Percentiles rank a stretch among this genome's conserved stretches.
phyloP scores from a whole-genome alignment of 164 flowering plant species.

The Euptelea pleiosperma region DNA sequence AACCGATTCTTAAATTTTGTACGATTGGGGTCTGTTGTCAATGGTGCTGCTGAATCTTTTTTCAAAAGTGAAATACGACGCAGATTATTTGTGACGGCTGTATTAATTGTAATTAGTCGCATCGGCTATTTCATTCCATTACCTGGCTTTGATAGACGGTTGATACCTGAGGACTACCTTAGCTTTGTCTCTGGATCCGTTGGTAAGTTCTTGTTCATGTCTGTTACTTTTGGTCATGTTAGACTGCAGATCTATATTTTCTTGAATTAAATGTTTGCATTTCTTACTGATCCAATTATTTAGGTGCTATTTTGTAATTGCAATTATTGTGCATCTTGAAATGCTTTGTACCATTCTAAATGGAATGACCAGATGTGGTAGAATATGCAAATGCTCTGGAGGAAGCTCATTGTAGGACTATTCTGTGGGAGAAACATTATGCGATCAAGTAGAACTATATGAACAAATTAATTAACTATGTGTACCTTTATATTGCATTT shows the following conservation, averaged over 20 bases:
- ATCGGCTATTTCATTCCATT: slow-evolving; percentile 90
- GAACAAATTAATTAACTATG: too few relatives aligned
- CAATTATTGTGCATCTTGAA: too few relatives aligned
- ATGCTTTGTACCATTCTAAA: too few relatives aligned
- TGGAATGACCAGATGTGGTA: not conserved
- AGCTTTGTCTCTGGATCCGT: slow-evolving; percentile 82
- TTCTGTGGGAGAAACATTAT: not conserved
- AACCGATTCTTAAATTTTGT: slow-evolving; percentile 74
- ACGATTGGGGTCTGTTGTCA: slow-evolving; percentile 67
- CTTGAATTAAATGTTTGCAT: not conserved
- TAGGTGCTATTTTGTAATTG: too few relatives aligned
- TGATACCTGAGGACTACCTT: slow-evolving; percentile 82
- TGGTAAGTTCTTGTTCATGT: slow-evolving; percentile 42
- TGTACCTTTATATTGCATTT: too few relatives aligned
- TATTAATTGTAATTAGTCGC: slow-evolving; percentile 72
- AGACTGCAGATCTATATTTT: not conserved
- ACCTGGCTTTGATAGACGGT: slow-evolving; percentile 91
- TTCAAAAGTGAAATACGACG: slow-evolving; percentile 97
- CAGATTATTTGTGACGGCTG: slow-evolving; percentile 85
- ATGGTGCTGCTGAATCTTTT: slow-evolving; percentile 80
- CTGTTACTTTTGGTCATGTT: not conserved
- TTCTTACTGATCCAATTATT: not conserved
- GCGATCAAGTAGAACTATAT: too few relatives aligned
- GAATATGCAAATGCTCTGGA: not conserved
- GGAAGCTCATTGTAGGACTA: not conserved